Evolutionary conservation across 1,139 yeast species (phyloP).

Genomic region (Candida sanyaensis): DNA sequence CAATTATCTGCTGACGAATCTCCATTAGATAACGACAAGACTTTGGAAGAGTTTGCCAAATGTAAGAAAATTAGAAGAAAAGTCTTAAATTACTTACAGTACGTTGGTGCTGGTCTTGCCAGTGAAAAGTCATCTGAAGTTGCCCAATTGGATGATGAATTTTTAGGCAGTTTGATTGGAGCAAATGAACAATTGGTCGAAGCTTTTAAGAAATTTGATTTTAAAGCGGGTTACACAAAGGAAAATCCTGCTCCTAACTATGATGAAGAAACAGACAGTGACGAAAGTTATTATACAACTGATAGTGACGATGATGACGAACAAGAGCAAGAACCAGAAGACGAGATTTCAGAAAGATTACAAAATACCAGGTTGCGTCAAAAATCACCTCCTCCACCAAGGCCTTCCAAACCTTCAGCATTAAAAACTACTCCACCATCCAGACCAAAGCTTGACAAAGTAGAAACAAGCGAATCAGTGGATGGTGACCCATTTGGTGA

Average conservation of each 20-base stretch:
- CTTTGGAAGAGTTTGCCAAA: conserved; percentile 64
- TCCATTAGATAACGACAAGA: conserved; percentile 64
- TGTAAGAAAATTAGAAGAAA: conserved; percentile 78
- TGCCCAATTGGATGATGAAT: conserved; percentile 63
- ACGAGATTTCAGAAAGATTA: conserved; percentile 20
- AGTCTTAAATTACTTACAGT: conserved; percentile 78
- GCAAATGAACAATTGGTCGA: conserved; percentile 88
- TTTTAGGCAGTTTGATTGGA: conserved; percentile 77
- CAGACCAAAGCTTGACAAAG: conserved; percentile 16
- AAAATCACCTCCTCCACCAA: conserved; percentile 35
- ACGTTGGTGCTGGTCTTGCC: conserved; percentile 59
- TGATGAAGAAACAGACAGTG: conserved; percentile 29
- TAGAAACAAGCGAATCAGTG: conserved; percentile 32
- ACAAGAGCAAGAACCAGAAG: conserved; percentile 23
- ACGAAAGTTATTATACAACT: conserved; percentile 46
- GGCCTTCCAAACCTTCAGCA: conserved; percentile 29
- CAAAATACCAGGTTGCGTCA: conserved; percentile 16
- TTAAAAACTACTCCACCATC: conserved; percentile 16
- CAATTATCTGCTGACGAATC: conserved; percentile 53
- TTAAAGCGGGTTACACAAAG: conserved; percentile 37
- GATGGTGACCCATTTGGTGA: conserved; percentile 74
- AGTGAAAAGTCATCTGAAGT: conserved; percentile 29
- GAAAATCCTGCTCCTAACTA: conserved; percentile 39
- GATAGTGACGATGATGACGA: conserved; percentile 39
- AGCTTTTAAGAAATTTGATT: conserved; percentile 69